Base-by-base conservation (phyloP, 2,329 filamentous ascomycete genomes). In the Exophiala xenobiotica region DNA sequence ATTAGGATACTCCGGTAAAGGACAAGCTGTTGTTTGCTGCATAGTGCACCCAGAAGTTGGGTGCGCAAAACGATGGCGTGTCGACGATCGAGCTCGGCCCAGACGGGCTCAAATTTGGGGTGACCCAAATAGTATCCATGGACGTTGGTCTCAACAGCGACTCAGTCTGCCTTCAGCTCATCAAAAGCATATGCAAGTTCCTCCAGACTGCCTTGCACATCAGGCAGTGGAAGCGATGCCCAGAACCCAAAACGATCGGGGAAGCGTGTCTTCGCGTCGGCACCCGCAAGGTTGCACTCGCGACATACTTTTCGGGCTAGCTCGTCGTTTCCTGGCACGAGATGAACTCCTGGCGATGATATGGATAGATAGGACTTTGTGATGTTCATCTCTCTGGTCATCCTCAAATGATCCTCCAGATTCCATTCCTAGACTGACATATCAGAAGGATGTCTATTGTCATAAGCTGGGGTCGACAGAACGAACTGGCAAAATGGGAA, bases 121-220 rank as follows among this genome's bases (percentile, higher is more conserved):
- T 77, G 70, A 3, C 79, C 79, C 0, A 79, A 61, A 58, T 81
- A 81, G n/a, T 70, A 57, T 3, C 78, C 78, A 42, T 78, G 73
- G 16, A 70, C 69, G 52, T 81, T 82, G 1, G 78, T 78, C 58
- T 78, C 54, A 4, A 81, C 57, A 0, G 69, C 70, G 38, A 81
- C 72, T 1, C 79, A 78, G 53, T 79, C 76, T 0, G 74, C 74
- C 3, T 73, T 70, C 12, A 72, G 54, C 12, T 37, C 20, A 6
- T 65, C 62, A 2, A 73, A 63, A 3, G 68, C 70, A 2, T 64
- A 62, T 1, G 69, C 67, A 18, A 81, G 76, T 56, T 82, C 79
- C 2, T 58, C 57, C 2, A 81, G 61, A 3, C 71, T 67, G 1
- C 70, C 70, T 1, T 70, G 56, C 0, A 80, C 67, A 56, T 78